A percentile compares a stretch with the other conserved stretches of the same genome.
These are phyloP conservation scores for Clavispora carvajalis DNA, from an alignment of 805 yeast genomes.

Conservation along the genomic window DNA sequence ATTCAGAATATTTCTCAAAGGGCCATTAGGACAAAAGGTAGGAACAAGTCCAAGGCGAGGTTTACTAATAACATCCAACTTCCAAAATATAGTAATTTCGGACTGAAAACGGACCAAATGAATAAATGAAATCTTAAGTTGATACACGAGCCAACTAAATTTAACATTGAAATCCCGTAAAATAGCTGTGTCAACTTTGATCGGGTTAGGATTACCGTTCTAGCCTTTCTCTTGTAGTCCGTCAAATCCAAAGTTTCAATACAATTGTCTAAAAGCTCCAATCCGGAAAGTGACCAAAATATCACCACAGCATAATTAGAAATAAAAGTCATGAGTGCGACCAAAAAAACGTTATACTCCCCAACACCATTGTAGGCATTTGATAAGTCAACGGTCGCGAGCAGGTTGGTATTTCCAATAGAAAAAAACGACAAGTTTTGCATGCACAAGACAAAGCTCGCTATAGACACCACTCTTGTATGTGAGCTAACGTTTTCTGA, in stretches of 20 bases:
- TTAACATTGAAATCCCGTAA: constrained; percentile 54
- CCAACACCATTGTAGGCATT: constrained; percentile 89
- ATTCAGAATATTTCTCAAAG: neutral
- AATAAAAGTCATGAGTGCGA: constrained; percentile 72
- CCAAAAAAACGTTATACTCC: constrained; percentile 61
- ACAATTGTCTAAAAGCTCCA: constrained; percentile 35
- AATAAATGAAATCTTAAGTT: constrained; percentile 79
- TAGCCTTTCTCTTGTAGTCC: neutral
- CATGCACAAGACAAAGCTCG: constrained; percentile 44
- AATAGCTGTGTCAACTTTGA: constrained; percentile 41
- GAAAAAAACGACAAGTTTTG: constrained; percentile 81
- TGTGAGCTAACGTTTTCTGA: too few species aligned
- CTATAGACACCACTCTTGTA: constrained; percentile 17
- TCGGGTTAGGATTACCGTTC: constrained; percentile 11
- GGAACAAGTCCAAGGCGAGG: constrained; percentile 26
- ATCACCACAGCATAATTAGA: constrained; percentile 86
- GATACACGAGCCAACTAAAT: constrained; percentile 64
- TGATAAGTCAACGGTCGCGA: constrained; percentile 85
- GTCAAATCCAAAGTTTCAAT: constrained; percentile 1
- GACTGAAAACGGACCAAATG: constrained; percentile 97
- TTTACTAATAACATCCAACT: constrained; percentile 63
- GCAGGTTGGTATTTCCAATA: constrained; percentile 85
- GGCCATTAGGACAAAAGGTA: neutral
- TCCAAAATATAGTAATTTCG: constrained; percentile 75
- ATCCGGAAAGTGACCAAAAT: constrained; percentile 62